Base-by-base conservation (phyloP, 2,329 filamentous ascomycete genomes). In the Exophiala sp. region DNA sequence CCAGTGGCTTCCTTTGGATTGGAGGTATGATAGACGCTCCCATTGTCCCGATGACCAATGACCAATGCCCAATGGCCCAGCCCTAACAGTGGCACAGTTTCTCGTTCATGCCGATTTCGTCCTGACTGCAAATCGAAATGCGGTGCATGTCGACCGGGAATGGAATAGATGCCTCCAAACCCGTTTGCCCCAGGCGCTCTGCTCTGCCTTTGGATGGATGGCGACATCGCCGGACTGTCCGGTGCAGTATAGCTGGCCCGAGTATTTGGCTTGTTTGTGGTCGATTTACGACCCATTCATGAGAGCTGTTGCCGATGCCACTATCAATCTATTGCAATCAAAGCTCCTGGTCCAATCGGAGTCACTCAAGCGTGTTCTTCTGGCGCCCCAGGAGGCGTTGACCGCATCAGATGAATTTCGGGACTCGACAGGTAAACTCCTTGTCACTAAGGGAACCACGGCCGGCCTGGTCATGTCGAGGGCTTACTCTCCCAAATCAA, bases 61-160 rank as follows among this genome's bases (percentile, higher is more conserved):
- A n/a, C n/a, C n/a, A n/a, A n/a, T 43, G 41, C 21, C 10, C 29
- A 10, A 18, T 30, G 24, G 16, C 23, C 11, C 23, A 3, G n/a
- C 16, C 21, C 23, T 18, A 43, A 30, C 23, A 46, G n/a, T 46
- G 16, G 27, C 19, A 9, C 45, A 47, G 32, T 48, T 52, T 39
- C 32, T 52, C 14, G 48, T 52, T 32, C 39, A 52, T 16, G 50
- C 45, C 5, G 35, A 52, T 43, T 52, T 52, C 35, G 29, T 52
- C 22, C 32, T 52, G 14, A 47, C 50, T 22, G 50, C 38, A 11
- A 52, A 47, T 44, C 50, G 50, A 19, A 32, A 48, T 27, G 23
- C 14, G 21, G 23, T 52, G 22, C 18, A 22, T 21, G 42, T 13
- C 40, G 45, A 48, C n/a, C 32, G 30, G 10, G 30, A 35, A 13